Base-by-base conservation (phyloP, 352 stramenopile species). In the Pythium aristosporum region DNA sequence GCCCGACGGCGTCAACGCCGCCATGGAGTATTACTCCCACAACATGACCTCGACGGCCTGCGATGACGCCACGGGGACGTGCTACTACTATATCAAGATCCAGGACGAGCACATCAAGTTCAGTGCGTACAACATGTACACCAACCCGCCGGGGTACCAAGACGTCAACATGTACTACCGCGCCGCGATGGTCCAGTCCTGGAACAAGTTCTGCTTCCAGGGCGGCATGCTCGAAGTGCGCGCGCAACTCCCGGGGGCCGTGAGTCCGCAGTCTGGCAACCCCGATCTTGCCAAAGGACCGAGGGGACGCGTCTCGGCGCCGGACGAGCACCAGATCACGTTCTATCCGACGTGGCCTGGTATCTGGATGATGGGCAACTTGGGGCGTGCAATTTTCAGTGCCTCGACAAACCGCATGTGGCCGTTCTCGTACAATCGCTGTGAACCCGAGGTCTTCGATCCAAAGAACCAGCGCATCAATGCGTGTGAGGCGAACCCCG, bases 151-250 rank as follows among this genome's bases (percentile, higher is more conserved):
- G 0, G 75, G 70, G 1, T 90, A 85, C 57, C 49, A 86, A 46
- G 69, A 54, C 84, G 94, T 71, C 58, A 55, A 25, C 11, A 65
- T 97, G 20, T 82, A 79, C 56, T 91, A 85, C 55, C 70, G 74
- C 16, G 85, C 85, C 28, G 96, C 79, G 3, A 98, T 98, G 90
- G 43, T 98, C n/a, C 91, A 97, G 67, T 79, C 71, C 18, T 98
- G 94, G 94, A 95, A 98, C 80, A 98, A 98, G 74, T 98, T 98
- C 63, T 98, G 92, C 73, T 98, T 97, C 71, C 95, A 94, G 34
- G 91, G 94, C 39, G 94, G 92, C n/a, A 96, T 98, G 68, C 65
- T 99, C 9, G 93, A 98, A 73, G 85, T 98, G 23, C 61, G 80
- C 55, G 82, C 91, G 3, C 84, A 92, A 57, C 75, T 98, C 12